Evolutionary conservation across 2,329 filamentous ascomycete genomes (phyloP), one percentile per base, ranked within the genome.

Genomic region (Hypoxylon sp.): DNA sequence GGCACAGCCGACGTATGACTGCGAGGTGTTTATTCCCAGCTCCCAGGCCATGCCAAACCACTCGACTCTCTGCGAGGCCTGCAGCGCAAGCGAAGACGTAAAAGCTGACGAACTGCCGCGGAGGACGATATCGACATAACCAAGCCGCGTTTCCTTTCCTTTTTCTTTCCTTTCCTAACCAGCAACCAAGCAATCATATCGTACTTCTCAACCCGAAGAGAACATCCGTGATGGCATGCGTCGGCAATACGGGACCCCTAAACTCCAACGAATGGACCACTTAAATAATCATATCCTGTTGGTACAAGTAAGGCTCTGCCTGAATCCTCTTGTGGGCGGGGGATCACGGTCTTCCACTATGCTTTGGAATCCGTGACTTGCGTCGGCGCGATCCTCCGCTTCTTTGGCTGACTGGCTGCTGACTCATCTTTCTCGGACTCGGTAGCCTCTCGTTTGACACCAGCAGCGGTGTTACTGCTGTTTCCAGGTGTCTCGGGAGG

Each of bases 401-500:
- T 90, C 80, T 93, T 93, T 4, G 87, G 82, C 72, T 87, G 72
- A 18, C 59, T 53, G n/a, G 55, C 81, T 14, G 82, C 81, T 16
- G 77, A 61, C 2, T 85, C 82, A 14, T 84, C 84, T 48, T 83
- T 82, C 32, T 87, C 87, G 22, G 80, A 81, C 62, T 87, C 85
- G 22, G 81, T 84, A 11, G 82, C 82, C 26, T 89, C 87, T 68
- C 87, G 81, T 76, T 89, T 90, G 14, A 80, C 78, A 28, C 84
- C 84, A 2, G 76, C 74, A 46, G 74, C 73, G 38, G 73, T 83
- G 60, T 84, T 87, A 24, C 82, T 85, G 45, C 83, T 82, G 72
- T 86, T 87, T 52, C 87, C 84, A 4, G 95, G 95, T 2, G 95
- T 98, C 77, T 97, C 91, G 0, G 95, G 96, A 2, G 96, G 95